Percentiles rank a stretch among this genome's conserved stretches.
phyloP scores from a whole-genome alignment of 164 flowering plant genomes.

The Tinospora cordifolia region DNA sequence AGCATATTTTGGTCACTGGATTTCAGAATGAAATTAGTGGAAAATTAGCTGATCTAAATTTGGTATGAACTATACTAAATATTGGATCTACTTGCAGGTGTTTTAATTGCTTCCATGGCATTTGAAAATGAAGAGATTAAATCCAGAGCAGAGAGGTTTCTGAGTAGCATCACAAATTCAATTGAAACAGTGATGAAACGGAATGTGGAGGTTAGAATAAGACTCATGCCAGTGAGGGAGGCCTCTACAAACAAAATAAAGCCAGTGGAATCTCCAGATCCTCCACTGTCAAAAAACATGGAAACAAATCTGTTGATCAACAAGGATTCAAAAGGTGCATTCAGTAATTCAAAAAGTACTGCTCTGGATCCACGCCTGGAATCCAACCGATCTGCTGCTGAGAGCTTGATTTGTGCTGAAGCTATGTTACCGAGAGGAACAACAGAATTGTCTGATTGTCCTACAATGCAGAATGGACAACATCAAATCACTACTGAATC shows the following conservation, averaged over 20 bases:
- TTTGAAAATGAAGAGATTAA: slow-evolving; percentile 56
- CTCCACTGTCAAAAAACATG: slow-evolving; percentile 20
- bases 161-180: slow-evolving; percentile 85
- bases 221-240: slow-evolving; percentile 38
- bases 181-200: slow-evolving; percentile 67
- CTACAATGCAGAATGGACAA: slow-evolving; percentile 18
- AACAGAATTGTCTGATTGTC: slow-evolving; percentile 17
- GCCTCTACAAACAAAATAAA: slow-evolving; percentile 17
- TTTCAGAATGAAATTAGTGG: neutral
- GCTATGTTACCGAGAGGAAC: slow-evolving; percentile 22
- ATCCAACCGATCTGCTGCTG: slow-evolving; percentile 16
- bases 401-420: slow-evolving; percentile 27
- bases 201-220: slow-evolving; percentile 69
- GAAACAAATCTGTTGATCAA: slow-evolving; percentile 15
- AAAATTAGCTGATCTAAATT: neutral
- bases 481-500: slow-evolving; percentile 18
- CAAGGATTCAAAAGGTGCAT: slow-evolving; percentile 20
- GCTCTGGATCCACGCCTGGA: slow-evolving; percentile 21
- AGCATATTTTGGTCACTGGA: no score
- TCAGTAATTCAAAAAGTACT: slow-evolving; percentile 9
- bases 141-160: slow-evolving; percentile 76
- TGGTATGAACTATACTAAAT: neutral
- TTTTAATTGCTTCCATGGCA: slow-evolving; percentile 58
- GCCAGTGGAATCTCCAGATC: slow-evolving; percentile 17
- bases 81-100: slow-evolving; percentile 45